Evolutionary conservation across 345 rosid genomes (phyloP).

Genomic region (Draba incana): DNA sequence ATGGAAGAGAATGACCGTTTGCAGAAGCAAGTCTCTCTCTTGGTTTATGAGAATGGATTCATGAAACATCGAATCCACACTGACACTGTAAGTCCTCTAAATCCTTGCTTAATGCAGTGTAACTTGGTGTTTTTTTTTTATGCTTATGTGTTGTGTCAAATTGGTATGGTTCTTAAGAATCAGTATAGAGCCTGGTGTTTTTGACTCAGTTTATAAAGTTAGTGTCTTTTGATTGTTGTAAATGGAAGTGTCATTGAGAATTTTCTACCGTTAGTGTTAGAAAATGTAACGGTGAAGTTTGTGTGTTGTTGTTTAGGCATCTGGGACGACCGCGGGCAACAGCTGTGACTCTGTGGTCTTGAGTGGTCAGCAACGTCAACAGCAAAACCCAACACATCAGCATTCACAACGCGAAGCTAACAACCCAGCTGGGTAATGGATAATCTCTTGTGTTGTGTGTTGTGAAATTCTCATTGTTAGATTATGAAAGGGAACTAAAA

Average conservation of each 20-base stretch:
- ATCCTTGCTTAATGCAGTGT: too few relatives aligned
- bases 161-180: too few relatives aligned
- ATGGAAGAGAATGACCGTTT: constrained; percentile 98
- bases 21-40: constrained; percentile 96
- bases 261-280: too few relatives aligned
- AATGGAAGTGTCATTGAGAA: too few relatives aligned
- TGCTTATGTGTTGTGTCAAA: too few relatives aligned
- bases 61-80: constrained; percentile 66
- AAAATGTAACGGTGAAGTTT: background rate
- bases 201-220: too few relatives aligned
- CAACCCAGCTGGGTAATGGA: constrained; percentile 93
- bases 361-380: constrained; percentile 95
- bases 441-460: constrained; percentile 10
- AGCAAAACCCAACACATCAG: constrained; percentile 94
- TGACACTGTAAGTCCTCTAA: too few relatives aligned
- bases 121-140: too few relatives aligned
- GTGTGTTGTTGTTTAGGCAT: constrained; percentile 48
- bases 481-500: background rate
- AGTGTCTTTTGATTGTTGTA: too few relatives aligned
- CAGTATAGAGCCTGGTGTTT: too few relatives aligned
- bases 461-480: background rate
- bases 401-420: constrained; percentile 91
- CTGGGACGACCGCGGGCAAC: constrained; percentile 96
- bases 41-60: constrained; percentile 90
- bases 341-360: constrained; percentile 99